Evolutionary conservation across 2,329 filamentous ascomycete species (phyloP).

Genomic region (Sclerotinia minor): DNA sequence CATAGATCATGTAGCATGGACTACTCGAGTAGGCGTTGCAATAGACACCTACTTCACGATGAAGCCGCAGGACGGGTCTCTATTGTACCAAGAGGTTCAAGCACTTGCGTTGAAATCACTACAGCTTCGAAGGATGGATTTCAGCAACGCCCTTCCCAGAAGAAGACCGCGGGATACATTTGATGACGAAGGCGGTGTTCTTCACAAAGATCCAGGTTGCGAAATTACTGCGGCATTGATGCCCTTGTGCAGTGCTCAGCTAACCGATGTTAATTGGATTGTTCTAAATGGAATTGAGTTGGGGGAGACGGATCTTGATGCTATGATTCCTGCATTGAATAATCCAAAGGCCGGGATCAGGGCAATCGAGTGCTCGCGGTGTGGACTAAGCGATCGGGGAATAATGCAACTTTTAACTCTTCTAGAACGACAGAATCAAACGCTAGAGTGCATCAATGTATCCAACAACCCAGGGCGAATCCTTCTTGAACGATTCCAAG

Average conservation of each 20-base stretch:
- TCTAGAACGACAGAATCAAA: slow-evolving; percentile 63
- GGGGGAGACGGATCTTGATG: slow-evolving; percentile 68
- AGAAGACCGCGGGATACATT: slow-evolving; percentile 49
- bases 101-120: slow-evolving; percentile 66
- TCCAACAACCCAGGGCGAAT: slow-evolving; percentile 66
- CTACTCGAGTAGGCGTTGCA: slow-evolving; percentile 51
- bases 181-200: slow-evolving; percentile 49
- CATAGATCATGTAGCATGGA: slow-evolving; percentile 60
- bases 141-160: slow-evolving; percentile 60
- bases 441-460: slow-evolving; percentile 66
- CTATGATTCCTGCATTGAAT: slow-evolving; percentile 64
- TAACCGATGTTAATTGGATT: slow-evolving; percentile 72
- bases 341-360: slow-evolving; percentile 64
- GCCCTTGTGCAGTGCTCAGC: slow-evolving; percentile 64
- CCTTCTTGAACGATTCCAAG: slow-evolving; percentile 63
- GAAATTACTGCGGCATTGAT: slow-evolving; percentile 70
- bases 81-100: slow-evolving; percentile 68
- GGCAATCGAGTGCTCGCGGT: slow-evolving; percentile 66
- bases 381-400: slow-evolving; percentile 58
- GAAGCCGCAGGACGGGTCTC: slow-evolving; percentile 45
- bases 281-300: slow-evolving; percentile 66
- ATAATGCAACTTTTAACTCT: slow-evolving; percentile 64
- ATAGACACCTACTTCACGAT: slow-evolving; percentile 40
- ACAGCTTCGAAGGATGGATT: slow-evolving; percentile 63
- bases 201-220: slow-evolving; percentile 61